Evolutionary conservation across 352 stramenopile genomes (phyloP), one percentile per base, ranked within the genome.

Genomic region (Globisporangium radiosum): DNA sequence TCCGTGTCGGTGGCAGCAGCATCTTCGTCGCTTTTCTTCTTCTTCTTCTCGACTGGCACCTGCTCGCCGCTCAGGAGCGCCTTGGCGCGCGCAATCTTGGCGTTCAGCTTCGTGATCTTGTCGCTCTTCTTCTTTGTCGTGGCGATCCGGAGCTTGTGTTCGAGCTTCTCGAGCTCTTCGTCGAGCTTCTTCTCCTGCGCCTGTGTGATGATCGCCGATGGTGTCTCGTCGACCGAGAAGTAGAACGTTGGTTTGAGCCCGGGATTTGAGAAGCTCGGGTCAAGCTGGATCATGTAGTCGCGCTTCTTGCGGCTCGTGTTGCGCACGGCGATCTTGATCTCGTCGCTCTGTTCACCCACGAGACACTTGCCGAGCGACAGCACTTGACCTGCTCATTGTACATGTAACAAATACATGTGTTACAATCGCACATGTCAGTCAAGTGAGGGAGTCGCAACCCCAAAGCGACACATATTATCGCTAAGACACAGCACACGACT

Each of bases 91-190:
- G 62, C 78, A 45, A 96, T 96, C 47, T 96, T 96, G 3, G 66
- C 61, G 51, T 94, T 91, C 14, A 96, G 54, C 53, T 91, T 92
- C 44, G 71, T 68, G 47, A 96, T 96, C 60, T 96, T 96, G 49
- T 96, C 87, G 3, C 73, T 62, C 56, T 96, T 96, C 62, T 96
- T 96, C 69, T 96, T 96, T 13, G 87, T 96, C 59, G 86, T 71
- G 14, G 85, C 85, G 54, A 96, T 96, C 8, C 87, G 81, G 19
- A 96, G 59, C 61, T 96, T 96, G 61, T 96, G 87, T 60, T 96
- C 87, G 51, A 96, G 63, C 57, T 96, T 96, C 52, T 96, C 87
- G 51, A 96, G 51, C 59, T 96, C 87, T 71, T 96, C 87, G 51
- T 96, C 87, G 13, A 96, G 59, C 54, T 94, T 96, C 51, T 94